These are phyloP conservation scores for Lippia alba DNA, from an alignment of 305 asterid species.

Conservation along the genomic window DNA sequence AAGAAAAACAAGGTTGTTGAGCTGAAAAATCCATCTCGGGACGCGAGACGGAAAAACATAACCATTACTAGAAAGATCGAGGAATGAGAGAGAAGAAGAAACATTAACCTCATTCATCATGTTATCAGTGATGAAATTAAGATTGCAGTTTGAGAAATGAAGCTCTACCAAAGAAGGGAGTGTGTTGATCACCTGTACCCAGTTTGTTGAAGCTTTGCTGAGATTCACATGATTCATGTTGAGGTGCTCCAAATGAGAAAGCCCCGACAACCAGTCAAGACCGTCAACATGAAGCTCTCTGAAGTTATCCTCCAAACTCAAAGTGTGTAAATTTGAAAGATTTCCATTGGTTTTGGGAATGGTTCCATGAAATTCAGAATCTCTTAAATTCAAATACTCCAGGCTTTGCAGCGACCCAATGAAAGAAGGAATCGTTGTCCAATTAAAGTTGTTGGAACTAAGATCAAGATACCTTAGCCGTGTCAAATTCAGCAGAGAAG, in stretches of 20 bases:
- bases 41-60: background rate
- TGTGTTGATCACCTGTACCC: constrained; percentile 1
- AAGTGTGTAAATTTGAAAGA: too few relatives aligned
- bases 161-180: background rate
- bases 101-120: background rate
- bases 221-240: background rate
- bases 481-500: too few relatives aligned
- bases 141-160: background rate
- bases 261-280: too few relatives aligned
- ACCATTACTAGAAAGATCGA: background rate
- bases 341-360: too few relatives aligned
- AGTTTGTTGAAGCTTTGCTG: background rate
- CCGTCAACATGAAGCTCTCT: too few relatives aligned
- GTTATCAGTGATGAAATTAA: background rate
- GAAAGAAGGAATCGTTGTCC: background rate
- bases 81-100: background rate
- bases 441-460: too few relatives aligned
- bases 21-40: background rate
- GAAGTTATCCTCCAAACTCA: too few relatives aligned
- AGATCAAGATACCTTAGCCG: too few relatives aligned
- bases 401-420: too few relatives aligned
- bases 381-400: too few relatives aligned
- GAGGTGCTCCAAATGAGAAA: background rate
- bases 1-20: background rate
- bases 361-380: too few relatives aligned